Base-by-base conservation (phyloP, 805 yeast species). In the Candida methanosorbosa region DNA sequence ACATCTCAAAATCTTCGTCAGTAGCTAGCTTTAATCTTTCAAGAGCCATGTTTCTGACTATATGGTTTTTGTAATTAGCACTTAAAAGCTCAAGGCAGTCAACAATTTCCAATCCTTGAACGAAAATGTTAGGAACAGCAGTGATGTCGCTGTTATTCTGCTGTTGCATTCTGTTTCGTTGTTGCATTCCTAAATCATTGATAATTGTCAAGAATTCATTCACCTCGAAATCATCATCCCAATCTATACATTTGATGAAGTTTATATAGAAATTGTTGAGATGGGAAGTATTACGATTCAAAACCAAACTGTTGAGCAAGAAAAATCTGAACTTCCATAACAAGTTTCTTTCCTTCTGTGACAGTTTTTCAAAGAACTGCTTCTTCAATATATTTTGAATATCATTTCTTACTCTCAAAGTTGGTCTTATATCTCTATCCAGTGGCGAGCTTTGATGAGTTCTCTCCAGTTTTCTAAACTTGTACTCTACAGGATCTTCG, bases 321-420 rank as follows among this genome's bases (percentile, higher is more conserved):
- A 78, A 88, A 58, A 83, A 92, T 35, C 97, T 62, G 57, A 81
- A 90, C 55, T 82, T 84, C 97, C 97, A 90, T 9, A 90, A 69
- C 49, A 86, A 58, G 43, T 86, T 85, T 61, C 82, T 85, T 45
- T 90, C 96, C 50, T 80, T 78, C 34, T 82, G 88, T 5, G 80
- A 71, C 31, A 92, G 63, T 44, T 78, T 82, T 35, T 83, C 83
- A 29, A 85, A 90, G 4, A 95, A 87, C 3, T 96, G 88, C 49
- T 79, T 84, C 18, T 66, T 64, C 34, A 90, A 63, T 5, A 88
- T 84, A 30, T 63, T 66, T 38, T 73, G 67, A 35, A 90, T 66
- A 43, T 83, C 82, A 41, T 80, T 86, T 45, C 96, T 66, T 24
- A 80, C 67, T 47, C 78, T 81, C 4, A 95, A 81, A 15, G 90